Base-by-base conservation (phyloP, 1,139 yeast species). In the Candida tetrigidarum region DNA sequence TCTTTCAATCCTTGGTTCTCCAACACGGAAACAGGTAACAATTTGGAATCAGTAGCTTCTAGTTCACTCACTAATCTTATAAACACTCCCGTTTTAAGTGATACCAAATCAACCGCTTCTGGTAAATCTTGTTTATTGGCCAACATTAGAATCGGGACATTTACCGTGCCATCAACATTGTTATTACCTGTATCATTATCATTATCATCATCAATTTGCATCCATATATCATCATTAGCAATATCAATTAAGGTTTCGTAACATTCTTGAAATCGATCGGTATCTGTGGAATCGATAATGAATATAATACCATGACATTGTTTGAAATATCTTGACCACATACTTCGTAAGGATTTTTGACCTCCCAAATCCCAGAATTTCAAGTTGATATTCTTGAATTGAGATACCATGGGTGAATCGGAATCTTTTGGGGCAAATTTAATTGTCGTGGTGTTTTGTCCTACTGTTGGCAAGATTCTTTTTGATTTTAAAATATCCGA, bases 351-450 rank as follows among this genome's bases (percentile, higher is more conserved):
- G 20, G 88, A 76, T 58, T 83, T 84, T 64, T 93, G 98, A 5
- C 99, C 99, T 7, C 98, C 98, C 35, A 93, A 82, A 64, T 93
- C 99, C 98, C 98, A 93, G 55, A 93, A 81, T 60, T 91, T 89
- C 47, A 93, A 69, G 48, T 78, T 73, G 43, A 79, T 74, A 43
- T 79, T 78, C 48, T 78, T 75, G 48, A 82, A 70, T 38, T 65
- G 67, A 9, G 66, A 53, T 16, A 67, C 50, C 33, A 53, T 46
- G 15, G 51, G 45, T 33, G 63, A 57, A 18, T 62, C 65, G 27
- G 55, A 45, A 32, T 58, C 47, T 8, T 38, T 30, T 19, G 68
- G 55, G 47, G 71, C 73, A 50, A 70, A 74, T 48, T 63, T 64
- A 26, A 74, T 66, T 11, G 78, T 72, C 37, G 76, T 71, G 25